phyloP scores from a whole-genome alignment of 441 rosid species.

The Euphorbia celastroides region DNA sequence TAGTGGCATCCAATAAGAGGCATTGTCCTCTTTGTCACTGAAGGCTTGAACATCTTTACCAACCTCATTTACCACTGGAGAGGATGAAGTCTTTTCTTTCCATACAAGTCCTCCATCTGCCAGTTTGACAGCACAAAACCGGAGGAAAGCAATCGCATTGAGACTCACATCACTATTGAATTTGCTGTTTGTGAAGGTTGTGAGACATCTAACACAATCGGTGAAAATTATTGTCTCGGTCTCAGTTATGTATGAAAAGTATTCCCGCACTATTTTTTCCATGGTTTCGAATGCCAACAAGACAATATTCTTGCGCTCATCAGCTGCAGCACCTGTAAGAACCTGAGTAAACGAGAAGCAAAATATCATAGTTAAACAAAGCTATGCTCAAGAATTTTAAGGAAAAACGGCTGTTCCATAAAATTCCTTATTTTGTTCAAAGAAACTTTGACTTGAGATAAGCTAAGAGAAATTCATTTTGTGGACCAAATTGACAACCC shows the following conservation, averaged over 20 bases:
- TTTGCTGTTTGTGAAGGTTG: conserved; percentile 96
- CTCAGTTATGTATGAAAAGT: conserved; percentile 97
- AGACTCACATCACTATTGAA: conserved; percentile 94
- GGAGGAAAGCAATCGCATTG: conserved; percentile 93
- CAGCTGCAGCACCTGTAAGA: conserved; percentile 98
- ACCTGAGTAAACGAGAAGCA: too few species aligned
- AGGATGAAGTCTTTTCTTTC: too few species aligned
- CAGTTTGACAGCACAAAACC: conserved; percentile 93
- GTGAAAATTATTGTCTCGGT: conserved; percentile 99
- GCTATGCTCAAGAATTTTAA: too few species aligned
- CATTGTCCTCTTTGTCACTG: conserved; percentile 64
- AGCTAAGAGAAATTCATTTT: too few species aligned
- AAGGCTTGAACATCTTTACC: conserved; percentile 14
- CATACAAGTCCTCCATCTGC: conserved; percentile 93
- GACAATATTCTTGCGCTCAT: conserved; percentile 97
- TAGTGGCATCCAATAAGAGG: conserved; percentile 89
- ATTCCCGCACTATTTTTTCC: conserved; percentile 95
- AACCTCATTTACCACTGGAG: conserved; percentile 56
- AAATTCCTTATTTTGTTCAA: too few species aligned
- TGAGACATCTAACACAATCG: conserved; percentile 96
- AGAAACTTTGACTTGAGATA: too few species aligned
- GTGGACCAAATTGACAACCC: too few species aligned
- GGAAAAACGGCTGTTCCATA: too few species aligned
- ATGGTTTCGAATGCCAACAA: conserved; percentile 94
- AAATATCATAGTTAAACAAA: too few species aligned